Conservation (phyloP, 805 yeast species). For the Saccharomycopsis vini region DNA sequence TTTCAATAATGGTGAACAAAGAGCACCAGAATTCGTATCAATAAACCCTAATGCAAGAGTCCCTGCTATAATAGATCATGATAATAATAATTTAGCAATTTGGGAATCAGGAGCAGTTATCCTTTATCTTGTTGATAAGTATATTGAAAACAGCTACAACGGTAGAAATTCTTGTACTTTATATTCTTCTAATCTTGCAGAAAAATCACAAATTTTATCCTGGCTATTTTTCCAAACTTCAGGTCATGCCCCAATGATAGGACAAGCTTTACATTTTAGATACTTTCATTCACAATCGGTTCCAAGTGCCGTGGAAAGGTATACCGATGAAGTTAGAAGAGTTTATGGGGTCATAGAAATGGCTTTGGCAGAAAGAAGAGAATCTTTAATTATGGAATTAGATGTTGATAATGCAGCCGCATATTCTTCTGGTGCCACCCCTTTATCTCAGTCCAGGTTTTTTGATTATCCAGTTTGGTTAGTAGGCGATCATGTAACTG, state of each 20-base stretch:
- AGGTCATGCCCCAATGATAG: conserved; percentile 98
- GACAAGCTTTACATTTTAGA: conserved; percentile 90
- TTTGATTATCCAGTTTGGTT: conserved; percentile 94
- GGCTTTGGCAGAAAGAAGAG: conserved; percentile 90
- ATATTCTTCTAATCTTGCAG: conserved; percentile 71
- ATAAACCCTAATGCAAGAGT: conserved; percentile 94
- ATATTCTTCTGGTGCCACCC: conserved; percentile 81
- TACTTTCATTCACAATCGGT: conserved; percentile 82
- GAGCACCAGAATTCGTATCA: conserved; percentile 89
- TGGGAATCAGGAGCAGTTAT: conserved; percentile 97
- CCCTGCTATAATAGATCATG: conserved; percentile 89
- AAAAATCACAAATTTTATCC: conserved; percentile 74
- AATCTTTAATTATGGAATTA: conserved; percentile 79
- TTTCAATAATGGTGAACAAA: conserved; percentile 81
- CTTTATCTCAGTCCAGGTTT: conserved; percentile 73
- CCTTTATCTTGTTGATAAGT: conserved; percentile 67
- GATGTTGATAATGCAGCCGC: conserved; percentile 84
- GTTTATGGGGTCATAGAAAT: conserved; percentile 91
- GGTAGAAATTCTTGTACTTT: conserved; percentile 56
- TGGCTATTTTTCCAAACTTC: conserved; percentile 95
- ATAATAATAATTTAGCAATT: conserved; percentile 64
- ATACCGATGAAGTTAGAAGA: conserved; percentile 84
- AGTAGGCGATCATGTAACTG: conserved; percentile 74
- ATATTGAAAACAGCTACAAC: conserved; percentile 41
- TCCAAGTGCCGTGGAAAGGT: conserved; percentile 83